Evolutionary conservation across 2,329 filamentous ascomycete species (phyloP).

Genomic region (Chaetomiaceae sp.): DNA sequence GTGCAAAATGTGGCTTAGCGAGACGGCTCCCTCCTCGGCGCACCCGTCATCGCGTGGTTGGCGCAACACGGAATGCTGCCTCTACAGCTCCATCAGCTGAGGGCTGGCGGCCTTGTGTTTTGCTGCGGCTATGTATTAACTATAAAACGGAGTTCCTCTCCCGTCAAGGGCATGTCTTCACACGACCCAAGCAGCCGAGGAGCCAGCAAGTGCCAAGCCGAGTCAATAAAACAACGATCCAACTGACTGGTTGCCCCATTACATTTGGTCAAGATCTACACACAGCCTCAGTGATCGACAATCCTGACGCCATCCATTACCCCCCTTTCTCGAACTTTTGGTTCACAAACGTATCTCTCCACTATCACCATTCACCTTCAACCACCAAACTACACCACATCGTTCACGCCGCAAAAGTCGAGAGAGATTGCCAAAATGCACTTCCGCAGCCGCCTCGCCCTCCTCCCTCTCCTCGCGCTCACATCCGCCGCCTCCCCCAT

Average conservation of each 20-base stretch:
- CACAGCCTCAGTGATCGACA: not conserved
- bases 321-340: too few relatives aligned
- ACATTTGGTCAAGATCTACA: slow-evolving; percentile 9
- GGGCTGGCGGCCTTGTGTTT: not conserved
- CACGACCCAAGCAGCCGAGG: too few relatives aligned
- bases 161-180: not conserved
- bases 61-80: not conserved
- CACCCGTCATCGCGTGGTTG: slow-evolving; percentile 3
- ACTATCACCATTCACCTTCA: not conserved
- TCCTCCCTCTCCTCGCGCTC: slow-evolving; percentile 8
- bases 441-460: not conserved
- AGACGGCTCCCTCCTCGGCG: not conserved
- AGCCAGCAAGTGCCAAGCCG: not conserved
- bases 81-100: not conserved
- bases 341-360: too few relatives aligned
- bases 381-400: not conserved
- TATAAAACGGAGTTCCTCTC: not conserved
- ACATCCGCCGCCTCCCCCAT: slow-evolving; percentile 1
- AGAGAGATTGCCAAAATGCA: slow-evolving; percentile 10
- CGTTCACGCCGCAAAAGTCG: too few relatives aligned
- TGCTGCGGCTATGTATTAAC: not conserved
- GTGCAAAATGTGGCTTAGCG: not conserved
- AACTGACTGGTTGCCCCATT: not conserved
- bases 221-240: not conserved
- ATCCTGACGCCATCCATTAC: slow-evolving; percentile 1